A percentile compares a stretch with the other conserved stretches of the same genome.
Evolutionary conservation across 2,329 filamentous ascomycete species (phyloP).

Genomic region (Fusarium cicatricum): DNA sequence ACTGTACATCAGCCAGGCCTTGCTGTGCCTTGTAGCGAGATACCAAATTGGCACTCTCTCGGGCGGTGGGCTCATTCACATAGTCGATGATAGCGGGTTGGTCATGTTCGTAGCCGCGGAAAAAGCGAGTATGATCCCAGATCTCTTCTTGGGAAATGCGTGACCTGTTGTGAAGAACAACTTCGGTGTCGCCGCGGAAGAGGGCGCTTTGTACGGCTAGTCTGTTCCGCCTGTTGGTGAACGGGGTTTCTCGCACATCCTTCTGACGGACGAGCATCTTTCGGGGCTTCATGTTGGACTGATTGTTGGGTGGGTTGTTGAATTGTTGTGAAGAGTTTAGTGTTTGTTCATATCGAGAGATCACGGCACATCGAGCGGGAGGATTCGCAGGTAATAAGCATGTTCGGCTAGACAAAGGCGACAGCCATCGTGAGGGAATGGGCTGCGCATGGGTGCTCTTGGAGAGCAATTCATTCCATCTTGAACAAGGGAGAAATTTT

Average conservation of each 20-base stretch:
- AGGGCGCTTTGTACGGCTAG: conserved; percentile 27
- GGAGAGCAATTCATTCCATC: background rate
- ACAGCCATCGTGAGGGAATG: background rate
- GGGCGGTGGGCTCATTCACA: background rate
- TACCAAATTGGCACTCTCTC: background rate
- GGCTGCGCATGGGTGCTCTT: background rate
- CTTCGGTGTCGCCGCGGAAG: conserved; percentile 27
- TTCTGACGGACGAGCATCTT: background rate
- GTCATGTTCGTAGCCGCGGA: background rate
- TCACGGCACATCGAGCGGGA: background rate
- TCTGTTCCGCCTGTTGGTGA: conserved; percentile 14
- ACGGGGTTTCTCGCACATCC: background rate
- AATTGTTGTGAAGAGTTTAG: background rate
- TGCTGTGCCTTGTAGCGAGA: background rate
- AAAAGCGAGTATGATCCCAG: background rate
- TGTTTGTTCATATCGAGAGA: conserved; percentile 1
- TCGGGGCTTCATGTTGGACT: conserved; percentile 17
- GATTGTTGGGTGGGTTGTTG: background rate
- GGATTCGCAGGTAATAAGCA: conserved; percentile 33
- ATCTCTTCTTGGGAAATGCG: background rate
- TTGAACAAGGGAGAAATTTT: background rate
- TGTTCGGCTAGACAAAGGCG: conserved; percentile 32
- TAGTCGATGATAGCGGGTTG: background rate
- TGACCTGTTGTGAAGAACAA: conserved; percentile 11
- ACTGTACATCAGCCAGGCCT: background rate